Conservation (phyloP, 1,139 yeast genomes). For the Scheffersomyces titani region DNA sequence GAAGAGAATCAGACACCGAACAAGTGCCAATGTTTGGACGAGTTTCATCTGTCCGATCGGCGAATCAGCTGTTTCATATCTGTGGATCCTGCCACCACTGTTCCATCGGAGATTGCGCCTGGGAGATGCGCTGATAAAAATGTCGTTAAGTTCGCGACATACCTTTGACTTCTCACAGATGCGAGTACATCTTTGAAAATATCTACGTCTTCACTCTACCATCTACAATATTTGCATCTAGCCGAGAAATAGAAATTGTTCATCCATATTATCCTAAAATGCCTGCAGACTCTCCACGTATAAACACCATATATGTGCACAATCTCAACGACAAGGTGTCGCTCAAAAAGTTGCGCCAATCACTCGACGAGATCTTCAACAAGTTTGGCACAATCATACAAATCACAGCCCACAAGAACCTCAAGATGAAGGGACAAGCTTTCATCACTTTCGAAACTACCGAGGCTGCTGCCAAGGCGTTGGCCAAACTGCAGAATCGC, state of each 20-base stretch:
- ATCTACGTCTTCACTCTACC: not conserved
- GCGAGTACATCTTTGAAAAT: not conserved
- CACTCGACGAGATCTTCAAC: slow-evolving; percentile 42
- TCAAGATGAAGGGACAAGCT: slow-evolving; percentile 81
- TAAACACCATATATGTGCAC: slow-evolving; percentile 57
- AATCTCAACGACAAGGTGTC: slow-evolving; percentile 75
- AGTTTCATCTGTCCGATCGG: not conserved
- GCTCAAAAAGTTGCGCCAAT: slow-evolving; percentile 47
- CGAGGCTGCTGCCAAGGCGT: slow-evolving; percentile 52
- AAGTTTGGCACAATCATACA: slow-evolving; percentile 53
- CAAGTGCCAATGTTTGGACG: no score
- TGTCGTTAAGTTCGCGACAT: not conserved
- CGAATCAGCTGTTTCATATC: no score
- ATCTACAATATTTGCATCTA: no score
- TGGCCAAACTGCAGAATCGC: slow-evolving; percentile 41
- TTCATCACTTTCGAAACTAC: slow-evolving; percentile 62
- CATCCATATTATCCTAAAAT: not conserved
- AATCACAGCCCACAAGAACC: slow-evolving; percentile 60
- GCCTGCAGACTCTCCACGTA: slow-evolving; percentile 1
- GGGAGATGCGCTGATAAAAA: not conserved
- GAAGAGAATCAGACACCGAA: no score
- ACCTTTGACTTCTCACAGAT: not conserved
- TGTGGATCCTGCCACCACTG: no score
- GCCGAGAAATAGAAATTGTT: no score
- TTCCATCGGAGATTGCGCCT: no score